Conservation (phyloP, 2,329 filamentous ascomycete species). For the Cadophora luteo-olivacea region DNA sequence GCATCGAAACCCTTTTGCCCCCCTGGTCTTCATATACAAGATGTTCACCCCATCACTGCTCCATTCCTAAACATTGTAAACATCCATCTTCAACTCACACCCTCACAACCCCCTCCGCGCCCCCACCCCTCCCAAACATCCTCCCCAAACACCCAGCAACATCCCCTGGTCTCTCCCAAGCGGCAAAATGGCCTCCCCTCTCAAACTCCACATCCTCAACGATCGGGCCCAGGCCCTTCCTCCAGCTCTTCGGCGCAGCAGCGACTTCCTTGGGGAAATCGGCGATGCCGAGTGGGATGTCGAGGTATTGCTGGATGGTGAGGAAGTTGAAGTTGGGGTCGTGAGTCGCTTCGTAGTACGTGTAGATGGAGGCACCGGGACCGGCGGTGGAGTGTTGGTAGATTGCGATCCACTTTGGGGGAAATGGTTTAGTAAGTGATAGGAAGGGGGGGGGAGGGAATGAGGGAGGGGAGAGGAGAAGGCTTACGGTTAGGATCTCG, state of each 20-base stretch:
- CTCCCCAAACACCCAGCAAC: constrained; percentile 57
- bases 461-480: background rate
- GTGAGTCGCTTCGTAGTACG: constrained; percentile 69
- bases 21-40: no score
- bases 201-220: constrained; percentile 55
- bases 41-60: no score
- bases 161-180: constrained; percentile 60
- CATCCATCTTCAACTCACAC: no score
- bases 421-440: no score
- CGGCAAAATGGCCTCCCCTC: constrained; percentile 58
- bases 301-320: constrained; percentile 61
- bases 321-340: constrained; percentile 53
- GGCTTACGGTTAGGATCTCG: background rate
- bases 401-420: background rate
- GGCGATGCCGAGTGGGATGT: constrained; percentile 53
- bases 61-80: no score
- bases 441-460: no score
- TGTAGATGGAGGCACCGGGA: constrained; percentile 65
- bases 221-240: constrained; percentile 61
- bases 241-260: constrained; percentile 60
- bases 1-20: no score
- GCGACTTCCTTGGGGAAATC: background rate
- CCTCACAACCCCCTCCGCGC: constrained; percentile 45
- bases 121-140: constrained; percentile 61
- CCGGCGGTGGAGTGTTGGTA: background rate